Percentiles rank a stretch among this genome's conserved stretches.
Conservation (phyloP, 768 basidiomycete genomes). For the Termitomyces bulborhizus region DNA sequence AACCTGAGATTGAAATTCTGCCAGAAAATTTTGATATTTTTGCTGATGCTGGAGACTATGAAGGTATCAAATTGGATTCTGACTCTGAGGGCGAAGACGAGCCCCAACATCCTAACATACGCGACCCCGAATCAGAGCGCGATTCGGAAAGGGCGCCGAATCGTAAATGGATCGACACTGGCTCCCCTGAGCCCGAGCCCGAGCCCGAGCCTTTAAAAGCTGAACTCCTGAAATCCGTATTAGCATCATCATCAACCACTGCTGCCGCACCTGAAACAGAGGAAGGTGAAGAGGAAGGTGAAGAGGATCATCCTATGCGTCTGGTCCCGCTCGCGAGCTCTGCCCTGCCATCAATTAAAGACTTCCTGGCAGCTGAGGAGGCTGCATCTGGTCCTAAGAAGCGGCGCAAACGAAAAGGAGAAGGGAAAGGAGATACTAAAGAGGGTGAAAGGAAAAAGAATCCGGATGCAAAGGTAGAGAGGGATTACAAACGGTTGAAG, state of each 20-base stretch:
- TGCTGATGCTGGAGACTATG: slow-evolving; percentile 78
- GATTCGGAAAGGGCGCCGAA: not conserved
- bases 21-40: slow-evolving; percentile 83
- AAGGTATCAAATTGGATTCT: slow-evolving; percentile 54
- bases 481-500: slow-evolving; percentile 51
- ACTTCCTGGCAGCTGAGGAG: slow-evolving; percentile 73
- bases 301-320: slow-evolving; percentile 41
- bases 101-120: slow-evolving; percentile 10
- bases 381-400: slow-evolving; percentile 57
- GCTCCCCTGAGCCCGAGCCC: slow-evolving; percentile 26
- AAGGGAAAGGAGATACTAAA: slow-evolving; percentile 37
- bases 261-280: slow-evolving; percentile 20
- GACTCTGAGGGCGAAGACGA: slow-evolving; percentile 49
- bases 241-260: slow-evolving; percentile 5
- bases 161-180: slow-evolving; percentile 41
- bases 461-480: slow-evolving; percentile 41
- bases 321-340: slow-evolving; percentile 78
- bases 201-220: slow-evolving; percentile 18
- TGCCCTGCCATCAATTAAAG: slow-evolving; percentile 74
- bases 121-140: not conserved
- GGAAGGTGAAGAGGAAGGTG: slow-evolving; percentile 36
- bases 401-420: slow-evolving; percentile 53
- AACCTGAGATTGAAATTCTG: slow-evolving; percentile 30
- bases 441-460: slow-evolving; percentile 30
- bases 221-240: slow-evolving; percentile 8